Evolutionary conservation across 345 rosid species (phyloP).

Genomic region (Heritiera littoralis): DNA sequence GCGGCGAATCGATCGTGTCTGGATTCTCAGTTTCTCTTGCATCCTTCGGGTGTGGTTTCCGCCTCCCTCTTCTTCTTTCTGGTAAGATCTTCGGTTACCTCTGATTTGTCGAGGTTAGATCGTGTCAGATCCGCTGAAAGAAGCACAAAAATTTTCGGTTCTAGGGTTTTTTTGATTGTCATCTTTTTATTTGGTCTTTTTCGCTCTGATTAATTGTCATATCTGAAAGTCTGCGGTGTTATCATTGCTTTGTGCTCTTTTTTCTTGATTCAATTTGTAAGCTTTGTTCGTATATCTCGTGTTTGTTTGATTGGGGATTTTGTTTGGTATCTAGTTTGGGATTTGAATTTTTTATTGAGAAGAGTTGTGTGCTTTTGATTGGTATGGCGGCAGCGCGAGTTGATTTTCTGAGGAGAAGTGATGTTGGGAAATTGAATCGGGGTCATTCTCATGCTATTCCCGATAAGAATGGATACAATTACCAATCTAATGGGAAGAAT

Average conservation of each 20-base stretch:
- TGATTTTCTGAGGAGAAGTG: conserved; percentile 9
- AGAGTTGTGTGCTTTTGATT: conserved; percentile 19
- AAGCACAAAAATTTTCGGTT: background rate
- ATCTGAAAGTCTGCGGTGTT: background rate
- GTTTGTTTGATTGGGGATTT: conserved; percentile 2
- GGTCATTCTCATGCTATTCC: background rate
- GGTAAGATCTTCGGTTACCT: conserved; percentile 16
- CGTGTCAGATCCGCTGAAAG: conserved; percentile 13
- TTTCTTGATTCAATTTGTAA: background rate
- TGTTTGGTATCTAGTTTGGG: background rate
- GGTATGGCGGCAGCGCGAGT: conserved; percentile 23
- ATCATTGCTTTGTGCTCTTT: background rate
- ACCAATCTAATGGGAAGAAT: background rate
- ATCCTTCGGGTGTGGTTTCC: conserved; percentile 6
- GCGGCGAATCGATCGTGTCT: background rate
- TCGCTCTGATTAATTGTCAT: background rate
- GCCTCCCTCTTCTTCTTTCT: background rate
- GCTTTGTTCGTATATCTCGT: background rate
- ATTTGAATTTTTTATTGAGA: conserved; percentile 15
- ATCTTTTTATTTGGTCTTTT: background rate
- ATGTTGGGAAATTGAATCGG: conserved; percentile 11
- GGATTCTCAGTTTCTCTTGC: background rate
- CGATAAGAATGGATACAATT: background rate
- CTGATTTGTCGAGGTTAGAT: background rate
- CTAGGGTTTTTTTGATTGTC: conserved; percentile 9